These are phyloP conservation scores for Lavandula angustifolia DNA, from an alignment of 257 asterid species.

Conservation along the genomic window DNA sequence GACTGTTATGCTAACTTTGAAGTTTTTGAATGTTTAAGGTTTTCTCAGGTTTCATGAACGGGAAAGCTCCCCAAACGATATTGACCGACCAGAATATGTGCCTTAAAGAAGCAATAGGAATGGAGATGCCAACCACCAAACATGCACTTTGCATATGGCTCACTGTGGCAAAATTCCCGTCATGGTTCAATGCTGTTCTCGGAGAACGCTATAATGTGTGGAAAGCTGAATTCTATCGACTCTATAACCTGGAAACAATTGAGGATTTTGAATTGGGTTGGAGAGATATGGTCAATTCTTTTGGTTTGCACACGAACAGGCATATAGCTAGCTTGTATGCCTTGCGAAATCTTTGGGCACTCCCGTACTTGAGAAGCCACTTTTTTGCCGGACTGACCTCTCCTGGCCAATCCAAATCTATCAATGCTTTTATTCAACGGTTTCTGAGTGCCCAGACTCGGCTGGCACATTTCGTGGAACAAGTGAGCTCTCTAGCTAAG, in stretches of 20 bases:
- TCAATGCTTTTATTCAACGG: conserved; percentile 90
- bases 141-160: conserved; percentile 98
- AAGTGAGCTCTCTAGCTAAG: conserved; percentile 50
- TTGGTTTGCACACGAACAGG: conserved; percentile 85
- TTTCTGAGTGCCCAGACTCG: conserved; percentile 95
- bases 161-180: conserved; percentile 85
- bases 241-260: conserved; percentile 71
- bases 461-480: conserved; percentile 93
- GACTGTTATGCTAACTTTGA: conserved; percentile 29
- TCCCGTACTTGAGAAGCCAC: conserved; percentile 93
- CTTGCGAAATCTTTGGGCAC: conserved; percentile 79
- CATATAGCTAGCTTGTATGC: conserved; percentile 79
- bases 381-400: conserved; percentile 92
- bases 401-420: conserved; percentile 76
- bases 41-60: conserved; percentile 84
- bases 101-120: conserved; percentile 85
- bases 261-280: conserved; percentile 95
- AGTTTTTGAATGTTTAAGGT: conserved; percentile 49
- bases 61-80: conserved; percentile 91
- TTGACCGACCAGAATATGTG: conserved; percentile 92
- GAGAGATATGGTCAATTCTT: conserved; percentile 88
- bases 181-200: conserved; percentile 94
- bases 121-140: conserved; percentile 84
- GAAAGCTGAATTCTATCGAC: conserved; percentile 87
- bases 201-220: conserved; percentile 94